phyloP scores from a whole-genome alignment of 1,284 basidiomycete species.

The Flammula alnicola region DNA sequence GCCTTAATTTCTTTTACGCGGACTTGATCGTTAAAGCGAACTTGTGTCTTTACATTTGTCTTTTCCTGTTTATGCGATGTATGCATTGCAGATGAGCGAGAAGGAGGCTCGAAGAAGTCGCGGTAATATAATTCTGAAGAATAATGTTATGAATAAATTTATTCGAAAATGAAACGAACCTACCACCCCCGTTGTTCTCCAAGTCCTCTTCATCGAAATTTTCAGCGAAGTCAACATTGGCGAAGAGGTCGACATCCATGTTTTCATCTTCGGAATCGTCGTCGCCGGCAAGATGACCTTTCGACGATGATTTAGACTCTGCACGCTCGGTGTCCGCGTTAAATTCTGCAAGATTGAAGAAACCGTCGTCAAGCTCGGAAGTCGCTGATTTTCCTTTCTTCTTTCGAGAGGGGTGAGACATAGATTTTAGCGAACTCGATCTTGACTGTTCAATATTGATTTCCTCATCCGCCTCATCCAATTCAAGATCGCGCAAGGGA shows the following conservation, averaged over 20 bases:
- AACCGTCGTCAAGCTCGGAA: constrained; percentile 86
- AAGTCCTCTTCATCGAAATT: constrained; percentile 45
- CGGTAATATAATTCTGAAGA: constrained; percentile 62
- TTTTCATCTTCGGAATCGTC: constrained; percentile 61
- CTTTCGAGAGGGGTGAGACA: constrained; percentile 19
- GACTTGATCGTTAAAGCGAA: constrained; percentile 84
- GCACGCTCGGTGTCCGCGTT: constrained; percentile 86
- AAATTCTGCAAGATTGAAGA: constrained; percentile 91
- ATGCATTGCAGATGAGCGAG: constrained; percentile 24
- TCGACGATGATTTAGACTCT: constrained; percentile 70
- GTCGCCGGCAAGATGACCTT: constrained; percentile 63
- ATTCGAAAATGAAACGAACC: constrained; percentile 23
- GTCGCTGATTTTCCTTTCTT: constrained; percentile 26
- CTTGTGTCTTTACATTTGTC: constrained; percentile 31
- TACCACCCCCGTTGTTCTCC: constrained; percentile 48
- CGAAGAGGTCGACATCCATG: constrained; percentile 73
- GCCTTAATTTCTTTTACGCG: constrained; percentile 78
- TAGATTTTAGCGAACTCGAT: constrained; percentile 16
- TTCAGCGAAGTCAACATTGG: constrained; percentile 51
- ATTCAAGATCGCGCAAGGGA: constrained; percentile 52
- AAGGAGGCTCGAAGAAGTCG: constrained; percentile 77
- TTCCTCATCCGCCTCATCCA: constrained; percentile 53
- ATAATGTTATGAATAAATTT: constrained; percentile 4
- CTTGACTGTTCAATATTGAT: constrained; percentile 27
- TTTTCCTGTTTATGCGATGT: constrained; percentile 14